Evolutionary conservation across 768 basidiomycete genomes (phyloP).

Genomic region (Leucocoprinus leucothites): DNA sequence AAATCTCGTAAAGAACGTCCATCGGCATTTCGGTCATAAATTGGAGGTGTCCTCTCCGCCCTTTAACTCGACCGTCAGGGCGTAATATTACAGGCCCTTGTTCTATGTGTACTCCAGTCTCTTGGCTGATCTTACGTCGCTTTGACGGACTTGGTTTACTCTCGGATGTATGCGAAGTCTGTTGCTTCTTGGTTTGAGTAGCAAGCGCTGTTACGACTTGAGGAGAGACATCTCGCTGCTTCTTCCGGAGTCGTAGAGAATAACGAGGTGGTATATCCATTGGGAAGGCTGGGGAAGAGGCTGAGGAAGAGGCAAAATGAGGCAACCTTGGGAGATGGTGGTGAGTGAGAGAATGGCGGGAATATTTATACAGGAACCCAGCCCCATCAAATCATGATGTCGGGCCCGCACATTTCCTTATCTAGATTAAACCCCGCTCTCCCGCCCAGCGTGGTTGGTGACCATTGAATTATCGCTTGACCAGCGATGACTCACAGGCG

Average conservation of each 20-base stretch:
- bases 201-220: not conserved
- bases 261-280: conserved; percentile 6
- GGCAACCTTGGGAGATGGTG: not conserved
- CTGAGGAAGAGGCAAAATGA: not conserved
- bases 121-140: not conserved
- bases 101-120: not conserved
- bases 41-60: conserved; percentile 22
- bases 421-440: not conserved
- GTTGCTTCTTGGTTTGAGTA: conserved; percentile 1
- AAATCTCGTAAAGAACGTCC: conserved; percentile 36
- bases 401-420: conserved; percentile 1
- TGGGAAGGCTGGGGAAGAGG: not conserved
- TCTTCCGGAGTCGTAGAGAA: conserved; percentile 1
- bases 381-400: not conserved
- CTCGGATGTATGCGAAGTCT: not conserved
- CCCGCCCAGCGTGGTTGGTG: not conserved
- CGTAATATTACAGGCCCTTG: not conserved
- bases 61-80: conserved; percentile 12
- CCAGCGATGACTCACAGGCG: not conserved
- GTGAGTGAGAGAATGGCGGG: not conserved
- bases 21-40: conserved; percentile 31
- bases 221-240: not conserved
- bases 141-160: not conserved
- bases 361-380: conserved; percentile 1
- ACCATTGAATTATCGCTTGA: not conserved